A percentile compares a stretch with the other conserved stretches of the same genome.
Evolutionary conservation across 805 yeast genomes (phyloP).

Genomic region (Grigorovia transvaalensis): DNA sequence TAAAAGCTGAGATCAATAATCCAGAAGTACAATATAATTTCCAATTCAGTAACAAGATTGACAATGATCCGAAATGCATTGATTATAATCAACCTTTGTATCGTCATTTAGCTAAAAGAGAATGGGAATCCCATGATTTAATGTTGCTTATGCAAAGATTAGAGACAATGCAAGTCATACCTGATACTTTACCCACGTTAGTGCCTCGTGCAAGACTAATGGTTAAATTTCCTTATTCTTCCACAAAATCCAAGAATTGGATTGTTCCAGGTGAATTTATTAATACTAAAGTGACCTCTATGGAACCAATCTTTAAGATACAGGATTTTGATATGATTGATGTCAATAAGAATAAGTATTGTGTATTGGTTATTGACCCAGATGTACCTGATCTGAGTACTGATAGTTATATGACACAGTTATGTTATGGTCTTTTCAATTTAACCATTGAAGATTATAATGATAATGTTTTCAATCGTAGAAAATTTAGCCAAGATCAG

Average conservation of each 20-base stretch:
- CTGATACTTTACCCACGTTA: slow-evolving; percentile 88
- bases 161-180: slow-evolving; percentile 75
- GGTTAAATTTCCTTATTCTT: slow-evolving; percentile 58
- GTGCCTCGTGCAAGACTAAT: slow-evolving; percentile 70
- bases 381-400: slow-evolving; percentile 71
- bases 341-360: slow-evolving; percentile 43
- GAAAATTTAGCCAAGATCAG: slow-evolving; percentile 32
- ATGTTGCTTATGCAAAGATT: slow-evolving; percentile 86
- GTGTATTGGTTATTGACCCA: slow-evolving; percentile 79
- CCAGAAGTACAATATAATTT: slow-evolving; percentile 79
- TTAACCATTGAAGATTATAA: slow-evolving; percentile 43
- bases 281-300: slow-evolving; percentile 61
- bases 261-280: slow-evolving; percentile 69
- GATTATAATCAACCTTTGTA: slow-evolving; percentile 75
- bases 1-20: slow-evolving; percentile 60
- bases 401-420: slow-evolving; percentile 59
- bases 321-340: slow-evolving; percentile 53
- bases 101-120: slow-evolving; percentile 52
- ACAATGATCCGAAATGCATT: slow-evolving; percentile 34
- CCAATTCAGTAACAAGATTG: slow-evolving; percentile 32
- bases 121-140: slow-evolving; percentile 63
- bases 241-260: slow-evolving; percentile 52
- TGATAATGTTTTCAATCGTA: slow-evolving; percentile 41
- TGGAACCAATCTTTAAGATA: slow-evolving; percentile 69
- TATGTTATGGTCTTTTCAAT: slow-evolving; percentile 71